Evolutionary conservation across 768 basidiomycete species (phyloP).

Genomic region (Pleurotus ostreatus): DNA sequence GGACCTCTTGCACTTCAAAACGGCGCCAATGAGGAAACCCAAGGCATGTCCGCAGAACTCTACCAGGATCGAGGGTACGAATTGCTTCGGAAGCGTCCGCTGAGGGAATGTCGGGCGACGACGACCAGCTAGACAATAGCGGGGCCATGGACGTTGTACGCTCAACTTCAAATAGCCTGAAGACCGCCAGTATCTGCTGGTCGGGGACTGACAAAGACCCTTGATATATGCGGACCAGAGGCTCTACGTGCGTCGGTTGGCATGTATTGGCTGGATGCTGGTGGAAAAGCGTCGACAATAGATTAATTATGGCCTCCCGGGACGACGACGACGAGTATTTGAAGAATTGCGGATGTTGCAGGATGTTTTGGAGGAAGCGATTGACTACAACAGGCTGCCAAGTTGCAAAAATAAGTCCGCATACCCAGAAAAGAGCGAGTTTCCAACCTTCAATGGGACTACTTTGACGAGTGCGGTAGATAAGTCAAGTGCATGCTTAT

Average conservation of each 20-base stretch:
- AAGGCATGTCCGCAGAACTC: constrained; percentile 67
- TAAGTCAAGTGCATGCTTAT: constrained; percentile 37
- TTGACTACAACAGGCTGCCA: constrained; percentile 69
- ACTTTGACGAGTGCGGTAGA: constrained; percentile 34
- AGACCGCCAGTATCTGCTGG: constrained; percentile 63
- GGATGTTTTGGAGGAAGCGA: constrained; percentile 67
- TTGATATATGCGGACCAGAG: constrained; percentile 68
- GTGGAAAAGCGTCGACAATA: constrained; percentile 66
- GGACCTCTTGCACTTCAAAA: constrained; percentile 30
- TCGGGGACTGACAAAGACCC: constrained; percentile 71
- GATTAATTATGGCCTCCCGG: constrained; percentile 46
- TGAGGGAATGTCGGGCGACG: constrained; percentile 37
- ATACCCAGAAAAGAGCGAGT: background rate
- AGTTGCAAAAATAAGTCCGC: constrained; percentile 12
- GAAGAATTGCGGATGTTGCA: constrained; percentile 67
- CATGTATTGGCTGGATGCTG: constrained; percentile 81
- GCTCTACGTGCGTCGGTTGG: constrained; percentile 79
- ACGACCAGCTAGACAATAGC: constrained; percentile 66
- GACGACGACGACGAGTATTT: constrained; percentile 25
- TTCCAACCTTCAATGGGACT: constrained; percentile 59
- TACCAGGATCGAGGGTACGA: constrained; percentile 62
- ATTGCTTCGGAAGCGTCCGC: constrained; percentile 59
- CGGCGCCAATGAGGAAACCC: constrained; percentile 66
- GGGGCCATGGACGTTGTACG: constrained; percentile 60
- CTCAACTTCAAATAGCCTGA: constrained; percentile 74